These are phyloP conservation scores for Excoecaria cochinchinensis DNA, from an alignment of 345 rosid species.

Conservation along the genomic window DNA sequence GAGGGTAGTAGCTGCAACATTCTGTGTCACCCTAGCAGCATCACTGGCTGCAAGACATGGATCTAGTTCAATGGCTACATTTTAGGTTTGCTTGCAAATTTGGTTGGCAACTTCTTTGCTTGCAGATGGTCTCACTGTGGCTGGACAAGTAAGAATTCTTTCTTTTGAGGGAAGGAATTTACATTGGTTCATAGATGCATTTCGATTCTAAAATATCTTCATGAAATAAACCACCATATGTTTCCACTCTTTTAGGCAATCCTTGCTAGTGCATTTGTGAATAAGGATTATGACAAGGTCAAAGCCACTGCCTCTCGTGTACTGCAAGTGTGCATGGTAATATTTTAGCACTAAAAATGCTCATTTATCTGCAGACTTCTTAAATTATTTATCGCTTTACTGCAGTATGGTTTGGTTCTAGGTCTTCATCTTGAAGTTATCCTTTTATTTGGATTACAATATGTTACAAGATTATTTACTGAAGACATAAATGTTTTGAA, in stretches of 20 bases:
- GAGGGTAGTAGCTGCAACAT: conserved; percentile 34
- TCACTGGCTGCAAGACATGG: conserved; percentile 30
- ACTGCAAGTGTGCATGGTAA: conserved; percentile 16
- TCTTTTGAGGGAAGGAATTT: background rate
- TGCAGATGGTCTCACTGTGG: conserved; percentile 32
- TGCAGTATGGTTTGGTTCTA: conserved; percentile 28
- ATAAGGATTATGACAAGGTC: conserved; percentile 18
- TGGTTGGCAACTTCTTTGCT: conserved; percentile 32
- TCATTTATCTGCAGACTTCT: background rate
- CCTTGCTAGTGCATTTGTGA: conserved; percentile 30
- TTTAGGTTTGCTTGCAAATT: conserved; percentile 33
- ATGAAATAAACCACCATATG: too few relatives aligned
- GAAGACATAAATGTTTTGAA: conserved; percentile 14
- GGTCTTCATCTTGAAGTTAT: conserved; percentile 21
- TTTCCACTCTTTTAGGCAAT: conserved; percentile 13
- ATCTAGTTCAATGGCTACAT: conserved; percentile 33
- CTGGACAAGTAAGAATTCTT: conserved; percentile 31
- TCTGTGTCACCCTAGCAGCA: conserved; percentile 32
- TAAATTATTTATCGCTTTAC: background rate
- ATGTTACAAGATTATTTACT: conserved; percentile 21
- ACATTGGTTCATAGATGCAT: background rate
- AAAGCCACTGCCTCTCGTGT: conserved; percentile 17
- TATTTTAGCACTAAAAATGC: background rate
- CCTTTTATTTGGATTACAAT: conserved; percentile 19
- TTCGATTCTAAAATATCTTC: too few relatives aligned